Percentiles rank a stretch among this genome's conserved stretches.
phyloP scores from a whole-genome alignment of 805 yeast genomes.

The Nakazawaea molendinolei region DNA sequence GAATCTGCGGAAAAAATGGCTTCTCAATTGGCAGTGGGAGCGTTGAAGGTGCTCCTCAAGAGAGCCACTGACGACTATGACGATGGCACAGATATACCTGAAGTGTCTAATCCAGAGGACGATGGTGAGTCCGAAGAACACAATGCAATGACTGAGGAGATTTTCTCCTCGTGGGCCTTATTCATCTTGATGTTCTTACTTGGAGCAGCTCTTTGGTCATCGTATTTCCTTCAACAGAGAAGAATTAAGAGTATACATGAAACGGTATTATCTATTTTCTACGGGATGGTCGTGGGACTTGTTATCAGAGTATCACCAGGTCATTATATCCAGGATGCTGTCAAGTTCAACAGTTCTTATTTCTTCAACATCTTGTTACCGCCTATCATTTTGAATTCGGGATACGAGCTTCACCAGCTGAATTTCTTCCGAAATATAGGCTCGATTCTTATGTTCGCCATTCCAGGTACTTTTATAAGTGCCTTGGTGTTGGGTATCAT shows the following conservation, averaged over 20 bases:
- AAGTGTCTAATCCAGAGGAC: constrained; percentile 24
- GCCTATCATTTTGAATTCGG: constrained; percentile 93
- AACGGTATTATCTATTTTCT: constrained; percentile 90
- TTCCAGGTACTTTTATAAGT: constrained; percentile 93
- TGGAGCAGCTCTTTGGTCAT: constrained; percentile 90
- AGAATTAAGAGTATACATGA: constrained; percentile 96
- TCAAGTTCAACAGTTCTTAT: constrained; percentile 88
- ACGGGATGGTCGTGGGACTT: constrained; percentile 94
- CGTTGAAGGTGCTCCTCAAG: constrained; percentile 19
- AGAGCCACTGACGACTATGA: constrained; percentile 21
- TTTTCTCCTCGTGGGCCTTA: constrained; percentile 95
- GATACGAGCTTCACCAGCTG: constrained; percentile 93
- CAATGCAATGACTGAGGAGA: constrained; percentile 89
- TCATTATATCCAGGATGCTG: constrained; percentile 94
- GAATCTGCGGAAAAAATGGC: constrained; percentile 7
- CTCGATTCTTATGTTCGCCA: constrained; percentile 87
- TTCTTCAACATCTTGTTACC: constrained; percentile 92
- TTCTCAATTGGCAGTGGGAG: constrained; percentile 7
- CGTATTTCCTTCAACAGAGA: constrained; percentile 85
- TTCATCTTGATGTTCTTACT: constrained; percentile 76
- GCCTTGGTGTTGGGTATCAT: constrained; percentile 88
- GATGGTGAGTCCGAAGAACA: constrained; percentile 45
- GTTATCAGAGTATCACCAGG: constrained; percentile 91
- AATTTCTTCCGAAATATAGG: constrained; percentile 91
- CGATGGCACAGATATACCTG: constrained; percentile 14